A percentile compares a stretch with the other conserved stretches of the same genome.
Conservation (phyloP, 441 rosid species). For the Aleurites moluccanus region DNA sequence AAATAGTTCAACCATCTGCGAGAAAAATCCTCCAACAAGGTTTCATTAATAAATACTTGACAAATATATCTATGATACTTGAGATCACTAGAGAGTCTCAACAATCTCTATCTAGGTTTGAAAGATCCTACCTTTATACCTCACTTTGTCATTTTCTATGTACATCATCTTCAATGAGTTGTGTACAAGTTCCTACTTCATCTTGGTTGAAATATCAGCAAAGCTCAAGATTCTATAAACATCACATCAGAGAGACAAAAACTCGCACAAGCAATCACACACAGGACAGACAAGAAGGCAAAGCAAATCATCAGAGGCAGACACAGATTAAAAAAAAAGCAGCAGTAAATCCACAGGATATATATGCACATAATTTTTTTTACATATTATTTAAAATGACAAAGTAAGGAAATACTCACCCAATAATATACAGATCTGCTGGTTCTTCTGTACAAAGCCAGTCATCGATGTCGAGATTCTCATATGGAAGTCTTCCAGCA, state of each 20-base stretch:
- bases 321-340: not conserved
- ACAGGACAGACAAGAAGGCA: not conserved
- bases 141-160: not conserved
- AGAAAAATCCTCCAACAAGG: not conserved
- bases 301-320: not conserved
- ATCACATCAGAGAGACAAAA: not conserved
- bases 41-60: not conserved
- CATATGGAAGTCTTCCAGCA: conserved; percentile 79
- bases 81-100: not conserved
- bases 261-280: not conserved
- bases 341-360: conserved; percentile 2
- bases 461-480: conserved; percentile 74
- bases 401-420: conserved; percentile 43
- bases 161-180: conserved; percentile 5
- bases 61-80: not conserved
- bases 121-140: not conserved
- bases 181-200: not conserved
- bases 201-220: not conserved
- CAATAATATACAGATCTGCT: conserved; percentile 89
- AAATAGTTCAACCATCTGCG: not conserved
- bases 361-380: too few species aligned
- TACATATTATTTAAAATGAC: not conserved
- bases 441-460: conserved; percentile 85
- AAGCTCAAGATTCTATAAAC: conserved; percentile 11
- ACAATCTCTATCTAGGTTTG: not conserved